phyloP scores from a whole-genome alignment of 495 filamentous ascomycete genomes.

The Eremomyces bilateralis region DNA sequence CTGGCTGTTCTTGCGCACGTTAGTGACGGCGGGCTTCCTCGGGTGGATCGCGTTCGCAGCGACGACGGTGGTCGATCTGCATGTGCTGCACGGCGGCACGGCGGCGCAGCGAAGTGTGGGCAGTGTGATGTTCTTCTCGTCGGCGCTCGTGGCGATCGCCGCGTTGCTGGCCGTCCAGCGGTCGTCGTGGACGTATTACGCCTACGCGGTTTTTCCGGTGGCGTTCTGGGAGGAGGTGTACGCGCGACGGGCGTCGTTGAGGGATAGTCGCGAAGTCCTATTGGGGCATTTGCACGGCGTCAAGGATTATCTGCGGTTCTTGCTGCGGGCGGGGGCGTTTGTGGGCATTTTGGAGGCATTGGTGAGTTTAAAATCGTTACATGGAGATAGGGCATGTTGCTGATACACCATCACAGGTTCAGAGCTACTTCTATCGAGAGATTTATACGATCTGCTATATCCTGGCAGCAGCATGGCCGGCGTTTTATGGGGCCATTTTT shows the following conservation, averaged over 20 bases:
- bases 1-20: constrained; percentile 89
- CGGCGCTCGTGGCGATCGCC: constrained; percentile 51
- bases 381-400: too few species aligned
- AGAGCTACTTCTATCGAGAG: constrained; percentile 79
- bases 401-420: constrained; percentile 32
- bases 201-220: constrained; percentile 78
- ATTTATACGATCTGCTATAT: constrained; percentile 68
- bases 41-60: constrained; percentile 94
- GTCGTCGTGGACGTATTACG: constrained; percentile 72
- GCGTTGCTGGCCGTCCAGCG: constrained; percentile 58
- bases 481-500: constrained; percentile 51
- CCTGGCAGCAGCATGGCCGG: constrained; percentile 55
- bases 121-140: constrained; percentile 47
- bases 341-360: constrained; percentile 59
- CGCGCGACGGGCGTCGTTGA: constrained; percentile 47
- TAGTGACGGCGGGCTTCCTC: constrained; percentile 82
- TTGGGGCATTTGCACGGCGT: constrained; percentile 43
- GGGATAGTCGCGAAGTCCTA: constrained; percentile 42
- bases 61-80: constrained; percentile 74
- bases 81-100: constrained; percentile 55
- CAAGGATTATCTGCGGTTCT: constrained; percentile 29
- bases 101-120: constrained; percentile 35
- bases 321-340: constrained; percentile 41
- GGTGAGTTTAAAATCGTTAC: too few species aligned
- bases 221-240: constrained; percentile 96